Percentiles rank a stretch among this genome's conserved stretches.
Evolutionary conservation across 352 stramenopile genomes (phyloP).

Genomic region (Pythium chondricola): DNA sequence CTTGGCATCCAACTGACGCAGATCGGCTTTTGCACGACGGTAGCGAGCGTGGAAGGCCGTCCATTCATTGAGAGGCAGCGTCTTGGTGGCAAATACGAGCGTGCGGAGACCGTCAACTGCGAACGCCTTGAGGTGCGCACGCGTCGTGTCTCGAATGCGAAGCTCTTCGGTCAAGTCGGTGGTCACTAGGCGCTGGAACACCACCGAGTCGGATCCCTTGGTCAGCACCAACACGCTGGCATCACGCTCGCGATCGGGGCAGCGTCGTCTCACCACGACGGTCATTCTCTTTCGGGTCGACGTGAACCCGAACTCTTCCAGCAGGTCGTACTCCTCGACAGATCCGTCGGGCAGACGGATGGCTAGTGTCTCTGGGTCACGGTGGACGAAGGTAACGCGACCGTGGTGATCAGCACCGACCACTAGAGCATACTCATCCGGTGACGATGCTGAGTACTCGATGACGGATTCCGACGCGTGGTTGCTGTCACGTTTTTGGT

Average conservation of each 20-base stretch:
- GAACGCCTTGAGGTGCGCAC: constrained; percentile 72
- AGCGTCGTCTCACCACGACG: constrained; percentile 52
- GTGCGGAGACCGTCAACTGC: constrained; percentile 84
- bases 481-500: constrained; percentile 32
- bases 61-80: constrained; percentile 41
- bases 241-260: constrained; percentile 47
- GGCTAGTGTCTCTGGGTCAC: constrained; percentile 48
- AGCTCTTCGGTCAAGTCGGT: constrained; percentile 27
- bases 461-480: constrained; percentile 30
- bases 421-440: constrained; percentile 75
- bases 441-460: constrained; percentile 86
- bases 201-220: constrained; percentile 73
- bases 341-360: constrained; percentile 38
- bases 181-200: constrained; percentile 72
- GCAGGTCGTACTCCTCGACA: constrained; percentile 69
- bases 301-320: constrained; percentile 92
- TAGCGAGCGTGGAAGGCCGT: constrained; percentile 58
- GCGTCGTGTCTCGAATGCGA: constrained; percentile 29
- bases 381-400: constrained; percentile 53
- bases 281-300: constrained; percentile 84
- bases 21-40: constrained; percentile 39
- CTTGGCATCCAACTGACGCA: constrained; percentile 62
- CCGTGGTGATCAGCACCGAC: constrained; percentile 72
- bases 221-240: constrained; percentile 62
- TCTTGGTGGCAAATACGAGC: constrained; percentile 69